Conservation (phyloP, 2,329 filamentous ascomycete genomes). For the Xenoacremonium recifei region DNA sequence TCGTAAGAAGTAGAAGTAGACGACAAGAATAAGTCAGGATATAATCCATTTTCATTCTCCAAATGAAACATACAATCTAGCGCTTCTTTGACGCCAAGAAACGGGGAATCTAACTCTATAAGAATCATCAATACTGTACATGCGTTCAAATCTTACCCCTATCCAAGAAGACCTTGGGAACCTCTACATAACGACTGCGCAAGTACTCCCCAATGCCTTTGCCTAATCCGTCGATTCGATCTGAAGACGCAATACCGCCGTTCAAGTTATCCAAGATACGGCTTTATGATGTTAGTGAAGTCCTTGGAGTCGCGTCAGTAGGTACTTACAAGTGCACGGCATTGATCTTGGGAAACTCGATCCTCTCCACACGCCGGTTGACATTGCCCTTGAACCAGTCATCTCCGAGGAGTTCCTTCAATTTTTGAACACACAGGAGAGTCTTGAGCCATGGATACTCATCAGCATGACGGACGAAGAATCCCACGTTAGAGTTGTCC, state of each 20-base stretch:
- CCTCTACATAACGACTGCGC: conserved; percentile 41
- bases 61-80: too few species aligned
- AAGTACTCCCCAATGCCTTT: conserved; percentile 47
- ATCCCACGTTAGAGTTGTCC: conserved; percentile 42
- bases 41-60: too few species aligned
- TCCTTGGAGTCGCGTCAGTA: background rate
- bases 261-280: conserved; percentile 45
- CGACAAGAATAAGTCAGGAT: too few species aligned
- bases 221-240: conserved; percentile 43
- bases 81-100: too few species aligned
- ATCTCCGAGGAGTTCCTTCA: conserved; percentile 37
- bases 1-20: too few species aligned
- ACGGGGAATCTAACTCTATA: too few species aligned
- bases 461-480: conserved; percentile 42
- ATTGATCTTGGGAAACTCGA: conserved; percentile 40
- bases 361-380: conserved; percentile 37
- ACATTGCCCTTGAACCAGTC: conserved; percentile 34
- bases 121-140: too few species aligned
- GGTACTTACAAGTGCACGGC: conserved; percentile 24
- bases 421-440: conserved; percentile 36
- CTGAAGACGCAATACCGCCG: conserved; percentile 40
- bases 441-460: conserved; percentile 46
- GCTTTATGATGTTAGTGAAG: conserved; percentile 10
- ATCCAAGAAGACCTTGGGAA: conserved; percentile 42
- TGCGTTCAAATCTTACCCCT: conserved; percentile 33